phyloP scores from a whole-genome alignment of 2,329 filamentous ascomycete species.

The Acarospora socialis region DNA sequence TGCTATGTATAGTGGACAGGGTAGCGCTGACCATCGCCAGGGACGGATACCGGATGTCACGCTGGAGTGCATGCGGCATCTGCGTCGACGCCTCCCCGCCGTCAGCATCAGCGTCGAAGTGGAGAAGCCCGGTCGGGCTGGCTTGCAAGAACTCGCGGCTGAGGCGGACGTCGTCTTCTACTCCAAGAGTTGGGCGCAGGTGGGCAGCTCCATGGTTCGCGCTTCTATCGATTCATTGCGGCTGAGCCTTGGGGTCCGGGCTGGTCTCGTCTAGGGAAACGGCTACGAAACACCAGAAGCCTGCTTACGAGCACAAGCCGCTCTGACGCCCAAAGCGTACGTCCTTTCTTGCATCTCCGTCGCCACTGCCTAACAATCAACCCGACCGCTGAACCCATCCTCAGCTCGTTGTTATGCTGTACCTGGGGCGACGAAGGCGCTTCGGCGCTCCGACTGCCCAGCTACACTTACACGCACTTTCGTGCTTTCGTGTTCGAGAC shows the following conservation, averaged over 20 bases:
- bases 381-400: not conserved
- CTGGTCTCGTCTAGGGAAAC: constrained; percentile 16
- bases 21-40: constrained; percentile 20
- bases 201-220: constrained; percentile 22
- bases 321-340: constrained; percentile 32
- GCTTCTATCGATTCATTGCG: not conserved
- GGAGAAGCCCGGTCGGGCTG: constrained; percentile 52
- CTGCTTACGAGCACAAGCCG: constrained; percentile 35
- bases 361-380: not conserved
- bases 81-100: constrained; percentile 33
- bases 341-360: constrained; percentile 9
- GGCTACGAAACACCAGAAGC: constrained; percentile 34
- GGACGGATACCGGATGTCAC: constrained; percentile 51
- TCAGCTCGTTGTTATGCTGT: constrained; percentile 37
- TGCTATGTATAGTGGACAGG: not conserved
- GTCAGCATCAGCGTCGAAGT: constrained; percentile 53
- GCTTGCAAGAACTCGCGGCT: constrained; percentile 44
- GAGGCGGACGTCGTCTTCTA: constrained; percentile 61
- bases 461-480: constrained; percentile 26
- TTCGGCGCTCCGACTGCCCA: constrained; percentile 28
- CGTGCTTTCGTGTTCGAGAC: constrained; percentile 28
- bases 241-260: too few relatives aligned
- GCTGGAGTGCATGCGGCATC: constrained; percentile 41
- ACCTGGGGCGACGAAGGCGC: constrained; percentile 47
- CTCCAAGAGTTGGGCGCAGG: constrained; percentile 56